These are phyloP conservation scores for Nemania bipapillata DNA, from an alignment of 2,329 filamentous ascomycete genomes.

Conservation along the genomic window DNA sequence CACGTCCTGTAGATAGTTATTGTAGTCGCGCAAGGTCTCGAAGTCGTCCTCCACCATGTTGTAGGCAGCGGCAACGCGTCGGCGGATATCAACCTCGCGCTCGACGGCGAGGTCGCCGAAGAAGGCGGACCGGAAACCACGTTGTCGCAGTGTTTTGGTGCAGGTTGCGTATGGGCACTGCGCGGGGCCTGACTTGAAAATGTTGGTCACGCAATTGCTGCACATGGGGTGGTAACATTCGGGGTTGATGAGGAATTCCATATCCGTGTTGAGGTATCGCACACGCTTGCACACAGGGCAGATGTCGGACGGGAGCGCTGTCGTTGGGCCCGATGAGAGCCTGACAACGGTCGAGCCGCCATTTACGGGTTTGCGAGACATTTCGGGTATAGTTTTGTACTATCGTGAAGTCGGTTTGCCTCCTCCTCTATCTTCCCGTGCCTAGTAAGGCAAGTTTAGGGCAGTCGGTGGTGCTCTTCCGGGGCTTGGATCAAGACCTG, in stretches of 20 bases:
- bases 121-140: constrained; percentile 85
- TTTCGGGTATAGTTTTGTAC: constrained; percentile 38
- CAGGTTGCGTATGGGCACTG: constrained; percentile 93
- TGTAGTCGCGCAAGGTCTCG: constrained; percentile 82
- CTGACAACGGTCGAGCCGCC: constrained; percentile 38
- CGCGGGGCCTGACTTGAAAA: constrained; percentile 91
- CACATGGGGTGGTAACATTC: constrained; percentile 99
- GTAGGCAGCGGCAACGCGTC: constrained; percentile 80
- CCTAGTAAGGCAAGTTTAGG: not conserved
- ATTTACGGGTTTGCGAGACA: constrained; percentile 54
- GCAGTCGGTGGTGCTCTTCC: not conserved
- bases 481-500: not conserved
- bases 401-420: not conserved
- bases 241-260: constrained; percentile 95
- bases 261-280: constrained; percentile 91
- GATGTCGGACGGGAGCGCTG: constrained; percentile 68
- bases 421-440: not conserved
- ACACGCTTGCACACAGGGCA: constrained; percentile 98
- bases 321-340: constrained; percentile 37
- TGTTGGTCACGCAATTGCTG: constrained; percentile 91
- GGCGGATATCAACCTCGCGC: constrained; percentile 90
- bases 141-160: constrained; percentile 83
- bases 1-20: constrained; percentile 93
- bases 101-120: constrained; percentile 90
- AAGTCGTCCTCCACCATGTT: constrained; percentile 94